A percentile compares a stretch with the other conserved stretches of the same genome.
These are phyloP conservation scores for Salix arbutifolia DNA, from an alignment of 345 rosid genomes.

Conservation along the genomic window DNA sequence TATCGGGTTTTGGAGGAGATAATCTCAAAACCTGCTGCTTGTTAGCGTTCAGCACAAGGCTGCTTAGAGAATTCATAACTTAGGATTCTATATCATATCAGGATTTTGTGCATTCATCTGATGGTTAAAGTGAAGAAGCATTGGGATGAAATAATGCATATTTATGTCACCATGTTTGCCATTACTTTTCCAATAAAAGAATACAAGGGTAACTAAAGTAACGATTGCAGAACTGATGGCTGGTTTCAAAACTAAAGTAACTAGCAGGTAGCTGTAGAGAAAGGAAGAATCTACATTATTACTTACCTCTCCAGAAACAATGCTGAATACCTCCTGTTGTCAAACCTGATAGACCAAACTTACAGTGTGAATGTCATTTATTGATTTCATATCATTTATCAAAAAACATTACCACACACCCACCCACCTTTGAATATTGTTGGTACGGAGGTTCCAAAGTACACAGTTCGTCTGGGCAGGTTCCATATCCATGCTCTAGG, in stretches of 20 bases:
- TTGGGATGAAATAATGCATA: too few relatives aligned
- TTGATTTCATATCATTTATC: neutral
- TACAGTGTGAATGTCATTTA: neutral
- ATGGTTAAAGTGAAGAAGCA: too few relatives aligned
- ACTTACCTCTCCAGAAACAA: slow-evolving; percentile 89
- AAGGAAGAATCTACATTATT: neutral
- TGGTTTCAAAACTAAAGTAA: neutral
- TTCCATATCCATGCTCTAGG: slow-evolving; percentile 25
- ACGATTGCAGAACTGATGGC: neutral
- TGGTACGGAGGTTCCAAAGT: slow-evolving; percentile 27
- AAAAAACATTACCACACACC: neutral
- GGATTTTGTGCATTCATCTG: too few relatives aligned
- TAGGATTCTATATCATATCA: too few relatives aligned
- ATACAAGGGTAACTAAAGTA: neutral
- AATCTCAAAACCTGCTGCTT: too few relatives aligned
- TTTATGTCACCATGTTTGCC: too few relatives aligned
- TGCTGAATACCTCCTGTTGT: slow-evolving; percentile 77
- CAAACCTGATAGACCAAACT: slow-evolving; percentile 45
- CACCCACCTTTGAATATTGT: slow-evolving; percentile 26
- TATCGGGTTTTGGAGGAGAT: too few relatives aligned
- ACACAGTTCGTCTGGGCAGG: slow-evolving; percentile 22
- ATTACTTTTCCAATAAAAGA: too few relatives aligned
- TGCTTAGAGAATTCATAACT: too few relatives aligned
- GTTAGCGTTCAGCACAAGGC: too few relatives aligned
- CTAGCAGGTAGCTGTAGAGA: neutral